Evolutionary conservation across 768 basidiomycete genomes (phyloP), one percentile per base, ranked within the genome.

Genomic region (Leucocoprinus birnbaumii): DNA sequence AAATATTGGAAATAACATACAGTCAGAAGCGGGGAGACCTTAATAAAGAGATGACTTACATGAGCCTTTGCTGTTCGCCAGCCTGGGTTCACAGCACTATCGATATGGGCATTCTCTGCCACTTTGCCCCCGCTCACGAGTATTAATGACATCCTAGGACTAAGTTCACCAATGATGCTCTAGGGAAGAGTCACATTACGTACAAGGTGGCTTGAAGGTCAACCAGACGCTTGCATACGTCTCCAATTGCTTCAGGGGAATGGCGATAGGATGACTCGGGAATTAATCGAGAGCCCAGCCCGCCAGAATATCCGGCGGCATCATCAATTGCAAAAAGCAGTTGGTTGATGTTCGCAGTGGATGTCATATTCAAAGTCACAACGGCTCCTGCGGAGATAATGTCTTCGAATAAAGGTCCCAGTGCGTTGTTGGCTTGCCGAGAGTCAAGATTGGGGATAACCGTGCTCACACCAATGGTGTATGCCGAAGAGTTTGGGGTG

Each of bases 21-120:
- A 5, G 40, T 5, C 4, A 41, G 40, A 41, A 19, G 18, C 13
- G 5, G n/a, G 6, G 5, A 5, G 13, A 5, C 4, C 5, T 16
- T 41, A 41, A 41, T 19, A 21, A 5, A 31, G 43, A 21, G 43
- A 18, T 7, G 24, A 25, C 24, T 21, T 8, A 73, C 73, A 52
- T 71, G 73, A 21, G 67, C 64, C 59, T 74, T 73, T 0, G 73
- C 73, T 1, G 63, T 65, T 50, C 73, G 58, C 73, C 73, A 74
- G 21, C 63, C 67, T 3, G 71, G 71, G 41, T 63, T 61, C 21
- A 74, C 61, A n/a, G 73, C 70, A 16, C 62, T 67, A 19, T 61
- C 60, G 14, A 73, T 62, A 19, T 67, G 26, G 9, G 66, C 68
- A 54, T 72, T 73, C 34, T 63, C 62, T 9, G 73, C 53, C 3